These are phyloP conservation scores for Lentinus tigrinus DNA, from an alignment of 768 basidiomycete genomes.

Conservation along the genomic window DNA sequence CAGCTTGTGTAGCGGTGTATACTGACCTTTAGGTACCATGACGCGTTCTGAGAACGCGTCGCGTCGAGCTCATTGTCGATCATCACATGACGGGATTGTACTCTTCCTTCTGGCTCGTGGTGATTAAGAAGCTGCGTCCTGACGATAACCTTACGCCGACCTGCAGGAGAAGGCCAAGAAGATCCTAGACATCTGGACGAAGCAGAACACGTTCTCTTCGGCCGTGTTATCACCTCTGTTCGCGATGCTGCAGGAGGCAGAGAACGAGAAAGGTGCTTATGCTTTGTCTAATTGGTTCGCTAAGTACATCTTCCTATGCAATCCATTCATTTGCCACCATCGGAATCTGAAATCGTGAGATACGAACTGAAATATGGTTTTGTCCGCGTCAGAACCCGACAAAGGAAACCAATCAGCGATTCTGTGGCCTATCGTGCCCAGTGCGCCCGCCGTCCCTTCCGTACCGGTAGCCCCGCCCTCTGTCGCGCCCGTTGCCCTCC, in stretches of 20 bases:
- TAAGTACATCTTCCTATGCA: constrained; percentile 77
- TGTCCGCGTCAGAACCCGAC: constrained; percentile 55
- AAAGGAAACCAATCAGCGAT: constrained; percentile 24
- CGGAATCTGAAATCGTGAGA: constrained; percentile 51
- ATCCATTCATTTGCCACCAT: constrained; percentile 57
- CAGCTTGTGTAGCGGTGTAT: background rate
- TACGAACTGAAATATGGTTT: constrained; percentile 66
- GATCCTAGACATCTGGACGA: constrained; percentile 96
- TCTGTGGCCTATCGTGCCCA: constrained; percentile 20
- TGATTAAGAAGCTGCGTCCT: constrained; percentile 33
- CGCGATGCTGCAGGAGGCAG: constrained; percentile 63
- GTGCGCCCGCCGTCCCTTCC: constrained; percentile 18
- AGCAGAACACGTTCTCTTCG: constrained; percentile 84
- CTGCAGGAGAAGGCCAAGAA: constrained; percentile 95
- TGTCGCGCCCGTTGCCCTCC: constrained; percentile 22
- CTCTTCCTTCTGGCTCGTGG: constrained; percentile 27
- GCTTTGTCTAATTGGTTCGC: constrained; percentile 62
- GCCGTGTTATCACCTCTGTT: constrained; percentile 70
- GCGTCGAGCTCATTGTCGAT: background rate
- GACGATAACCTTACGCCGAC: constrained; percentile 35
- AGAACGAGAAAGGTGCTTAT: constrained; percentile 82
- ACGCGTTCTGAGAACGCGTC: background rate
- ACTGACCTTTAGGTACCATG: background rate
- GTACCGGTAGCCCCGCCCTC: constrained; percentile 24
- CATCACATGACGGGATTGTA: constrained; percentile 23